Evolutionary conservation across 495 filamentous ascomycete genomes (phyloP).

Genomic region (Podospora bellae-mahoneyi): DNA sequence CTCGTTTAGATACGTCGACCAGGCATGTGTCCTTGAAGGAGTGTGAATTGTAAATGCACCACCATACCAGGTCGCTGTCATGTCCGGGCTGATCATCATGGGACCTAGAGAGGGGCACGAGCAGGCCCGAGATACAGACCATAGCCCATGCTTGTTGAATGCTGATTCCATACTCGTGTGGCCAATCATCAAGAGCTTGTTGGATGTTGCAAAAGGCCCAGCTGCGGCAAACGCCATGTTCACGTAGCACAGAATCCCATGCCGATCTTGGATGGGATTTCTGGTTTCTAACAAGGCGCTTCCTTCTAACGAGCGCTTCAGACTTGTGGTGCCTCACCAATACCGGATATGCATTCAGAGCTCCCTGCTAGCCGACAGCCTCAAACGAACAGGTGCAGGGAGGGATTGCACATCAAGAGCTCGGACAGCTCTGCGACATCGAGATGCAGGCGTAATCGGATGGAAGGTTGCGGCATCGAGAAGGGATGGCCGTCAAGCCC

Average conservation of each 20-base stretch:
- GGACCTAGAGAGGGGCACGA: background rate
- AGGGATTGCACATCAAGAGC: background rate
- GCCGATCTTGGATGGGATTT: constrained; percentile 7
- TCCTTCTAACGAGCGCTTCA: background rate
- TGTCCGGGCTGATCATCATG: background rate
- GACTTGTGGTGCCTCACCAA: background rate
- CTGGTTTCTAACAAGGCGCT: background rate
- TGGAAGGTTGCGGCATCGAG: background rate
- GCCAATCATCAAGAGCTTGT: background rate
- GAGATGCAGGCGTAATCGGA: background rate
- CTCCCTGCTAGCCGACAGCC: constrained; percentile 3
- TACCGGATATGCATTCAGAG: too few species aligned
- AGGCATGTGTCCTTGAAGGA: background rate
- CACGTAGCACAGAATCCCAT: constrained; percentile 4
- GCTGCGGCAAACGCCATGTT: background rate
- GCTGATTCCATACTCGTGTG: background rate
- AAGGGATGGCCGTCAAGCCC: background rate
- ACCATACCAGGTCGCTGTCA: background rate
- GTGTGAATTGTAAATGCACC: background rate
- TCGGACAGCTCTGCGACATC: background rate
- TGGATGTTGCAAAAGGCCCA: background rate
- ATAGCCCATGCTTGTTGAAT: background rate
- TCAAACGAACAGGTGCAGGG: constrained; percentile 8
- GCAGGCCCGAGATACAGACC: background rate
- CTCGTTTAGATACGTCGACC: background rate